Evolutionary conservation across 192 early-diverging fungal genomes (phyloP).

Genomic region (Cetraspora pellucida): DNA sequence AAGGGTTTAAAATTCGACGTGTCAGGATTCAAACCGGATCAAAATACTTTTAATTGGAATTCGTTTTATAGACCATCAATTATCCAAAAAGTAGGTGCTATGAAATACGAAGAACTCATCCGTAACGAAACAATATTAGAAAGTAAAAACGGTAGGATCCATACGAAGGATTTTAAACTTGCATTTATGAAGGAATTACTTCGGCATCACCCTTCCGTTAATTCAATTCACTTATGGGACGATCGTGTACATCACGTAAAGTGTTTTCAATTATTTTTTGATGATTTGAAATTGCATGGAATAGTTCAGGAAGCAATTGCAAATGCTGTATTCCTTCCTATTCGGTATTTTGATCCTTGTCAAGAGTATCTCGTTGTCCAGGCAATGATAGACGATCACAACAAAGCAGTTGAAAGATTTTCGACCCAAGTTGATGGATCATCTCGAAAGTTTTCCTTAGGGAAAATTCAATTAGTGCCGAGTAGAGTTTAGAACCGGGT

Average conservation of each 20-base stretch:
- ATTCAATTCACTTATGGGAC: conserved; percentile 15
- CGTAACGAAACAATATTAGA: background rate
- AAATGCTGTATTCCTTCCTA: background rate
- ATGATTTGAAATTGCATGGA: background rate
- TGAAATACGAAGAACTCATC: background rate
- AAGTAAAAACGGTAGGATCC: background rate
- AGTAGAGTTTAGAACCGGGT: no score
- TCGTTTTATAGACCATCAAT: background rate
- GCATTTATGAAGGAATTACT: background rate
- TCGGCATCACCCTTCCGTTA: background rate
- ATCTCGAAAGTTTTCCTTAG: no score
- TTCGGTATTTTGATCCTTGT: background rate
- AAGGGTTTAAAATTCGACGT: conserved; percentile 2
- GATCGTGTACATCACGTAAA: background rate
- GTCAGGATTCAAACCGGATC: background rate
- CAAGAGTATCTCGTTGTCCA: background rate
- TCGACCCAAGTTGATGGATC: no score
- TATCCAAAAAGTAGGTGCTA: background rate
- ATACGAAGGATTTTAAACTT: background rate
- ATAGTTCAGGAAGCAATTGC: background rate
- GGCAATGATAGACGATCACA: conserved; percentile 8
- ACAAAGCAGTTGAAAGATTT: background rate
- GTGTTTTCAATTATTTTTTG: background rate
- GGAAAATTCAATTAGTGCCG: no score
- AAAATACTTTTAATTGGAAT: background rate